Evolutionary conservation across 2,329 filamentous ascomycete genomes (phyloP).

Genomic region (Pseudogymnoascus sp.): DNA sequence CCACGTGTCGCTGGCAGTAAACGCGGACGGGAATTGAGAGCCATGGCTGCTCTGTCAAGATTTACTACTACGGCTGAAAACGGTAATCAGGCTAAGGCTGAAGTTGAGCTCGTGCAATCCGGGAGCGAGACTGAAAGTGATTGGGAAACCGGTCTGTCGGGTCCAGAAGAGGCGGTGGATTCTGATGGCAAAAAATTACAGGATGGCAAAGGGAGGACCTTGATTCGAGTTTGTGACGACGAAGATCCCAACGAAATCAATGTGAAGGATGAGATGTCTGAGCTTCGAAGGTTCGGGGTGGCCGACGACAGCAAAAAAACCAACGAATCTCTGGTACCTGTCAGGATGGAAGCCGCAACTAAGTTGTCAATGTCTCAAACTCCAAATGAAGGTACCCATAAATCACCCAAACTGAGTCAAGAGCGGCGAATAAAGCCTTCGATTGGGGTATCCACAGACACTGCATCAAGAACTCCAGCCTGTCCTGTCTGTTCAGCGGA

Average conservation of each 20-base stretch:
- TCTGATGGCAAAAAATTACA: conserved; percentile 55
- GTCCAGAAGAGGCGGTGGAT: conserved; percentile 49
- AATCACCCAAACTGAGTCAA: neutral
- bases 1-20: conserved; percentile 53
- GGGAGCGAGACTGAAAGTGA: conserved; percentile 38
- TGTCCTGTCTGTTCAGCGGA: conserved; percentile 62
- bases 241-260: conserved; percentile 53
- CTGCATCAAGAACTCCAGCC: neutral
- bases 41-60: conserved; percentile 51
- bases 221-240: conserved; percentile 70
- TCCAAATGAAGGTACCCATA: neutral
- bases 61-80: conserved; percentile 39
- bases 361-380: neutral
- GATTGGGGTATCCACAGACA: neutral
- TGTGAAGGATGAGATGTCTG: conserved; percentile 55
- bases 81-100: conserved; percentile 22
- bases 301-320: conserved; percentile 13
- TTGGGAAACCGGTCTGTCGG: conserved; percentile 29
- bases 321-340: neutral
- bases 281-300: conserved; percentile 40
- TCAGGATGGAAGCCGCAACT: neutral
- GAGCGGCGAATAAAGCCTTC: conserved; percentile 1
- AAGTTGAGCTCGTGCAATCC: conserved; percentile 32
- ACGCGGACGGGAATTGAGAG: conserved; percentile 51
- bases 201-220: conserved; percentile 56